A percentile compares a stretch with the other conserved stretches of the same genome.
Conservation (phyloP, 1,139 yeast species). For the Scheffersomyces insectosa region DNA sequence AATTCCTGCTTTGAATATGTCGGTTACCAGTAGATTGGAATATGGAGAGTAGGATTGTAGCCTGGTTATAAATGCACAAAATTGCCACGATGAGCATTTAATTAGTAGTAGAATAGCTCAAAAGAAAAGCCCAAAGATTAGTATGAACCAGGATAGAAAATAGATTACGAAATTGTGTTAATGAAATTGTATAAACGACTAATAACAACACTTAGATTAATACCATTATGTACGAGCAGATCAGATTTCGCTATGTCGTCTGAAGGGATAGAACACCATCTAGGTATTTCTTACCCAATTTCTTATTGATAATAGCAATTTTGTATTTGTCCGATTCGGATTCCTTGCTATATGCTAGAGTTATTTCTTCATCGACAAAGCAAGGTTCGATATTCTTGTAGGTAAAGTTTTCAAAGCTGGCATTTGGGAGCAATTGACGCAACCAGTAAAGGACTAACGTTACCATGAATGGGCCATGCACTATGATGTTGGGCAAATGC, state of each 20-base stretch:
- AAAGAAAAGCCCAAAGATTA: too few relatives aligned
- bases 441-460: conserved; percentile 59
- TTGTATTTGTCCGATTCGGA: not conserved
- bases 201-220: too few relatives aligned
- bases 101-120: too few relatives aligned
- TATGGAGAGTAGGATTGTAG: too few relatives aligned
- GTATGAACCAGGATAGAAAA: too few relatives aligned
- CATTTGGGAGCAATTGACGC: conserved; percentile 15
- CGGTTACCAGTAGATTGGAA: too few relatives aligned
- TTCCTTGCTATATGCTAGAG: conserved; percentile 1
- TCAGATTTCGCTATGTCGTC: too few relatives aligned
- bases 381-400: conserved; percentile 57
- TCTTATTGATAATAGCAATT: conserved; percentile 5
- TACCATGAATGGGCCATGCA: conserved; percentile 82
- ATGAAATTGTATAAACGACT: too few relatives aligned
- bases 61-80: too few relatives aligned
- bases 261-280: conserved; percentile 2
- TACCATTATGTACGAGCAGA: too few relatives aligned
- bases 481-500: conserved; percentile 58
- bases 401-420: conserved; percentile 26
- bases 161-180: too few relatives aligned
- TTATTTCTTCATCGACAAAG: conserved; percentile 23
- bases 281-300: conserved; percentile 6
- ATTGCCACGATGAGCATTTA: too few relatives aligned
- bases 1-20: not conserved